phyloP scores from a whole-genome alignment of 768 basidiomycete species.

The Xerocomellus intermedius region DNA sequence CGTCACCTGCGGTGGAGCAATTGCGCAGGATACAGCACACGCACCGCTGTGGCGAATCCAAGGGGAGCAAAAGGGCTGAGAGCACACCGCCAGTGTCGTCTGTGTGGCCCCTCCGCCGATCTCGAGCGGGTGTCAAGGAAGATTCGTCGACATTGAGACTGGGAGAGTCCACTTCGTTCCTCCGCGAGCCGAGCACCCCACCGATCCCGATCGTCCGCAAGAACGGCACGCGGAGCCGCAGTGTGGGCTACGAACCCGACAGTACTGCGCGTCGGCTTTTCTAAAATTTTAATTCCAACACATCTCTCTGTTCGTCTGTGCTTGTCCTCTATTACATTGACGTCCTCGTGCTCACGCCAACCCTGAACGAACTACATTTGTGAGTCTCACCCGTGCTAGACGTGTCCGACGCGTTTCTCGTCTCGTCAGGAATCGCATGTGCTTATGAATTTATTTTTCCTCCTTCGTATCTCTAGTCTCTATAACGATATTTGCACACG shows the following conservation, averaged over 20 bases:
- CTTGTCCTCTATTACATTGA: background rate
- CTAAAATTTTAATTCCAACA: constrained; percentile 1
- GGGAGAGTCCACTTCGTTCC: constrained; percentile 18
- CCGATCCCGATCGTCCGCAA: constrained; percentile 25
- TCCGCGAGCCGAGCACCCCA: constrained; percentile 26
- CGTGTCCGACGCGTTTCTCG: background rate
- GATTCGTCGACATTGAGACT: constrained; percentile 1
- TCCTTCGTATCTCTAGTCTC: constrained; percentile 17
- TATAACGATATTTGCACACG: background rate
- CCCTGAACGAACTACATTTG: constrained; percentile 1
- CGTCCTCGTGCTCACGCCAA: background rate
- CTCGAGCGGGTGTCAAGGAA: constrained; percentile 14
- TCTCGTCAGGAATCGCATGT: background rate
- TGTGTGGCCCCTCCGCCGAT: constrained; percentile 16
- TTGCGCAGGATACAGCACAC: constrained; percentile 21
- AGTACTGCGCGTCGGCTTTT: constrained; percentile 11
- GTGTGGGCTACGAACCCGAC: constrained; percentile 23
- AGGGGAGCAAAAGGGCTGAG: constrained; percentile 25
- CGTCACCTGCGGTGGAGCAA: constrained; percentile 19
- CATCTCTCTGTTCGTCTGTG: background rate
- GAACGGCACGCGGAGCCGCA: constrained; percentile 26
- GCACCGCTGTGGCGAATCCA: background rate
- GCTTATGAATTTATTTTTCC: constrained; percentile 15
- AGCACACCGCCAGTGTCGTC: constrained; percentile 30
- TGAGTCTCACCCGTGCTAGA: constrained; percentile 17